phyloP scores from a whole-genome alignment of 1,284 basidiomycete genomes.

The Psilocybe mexicana region DNA sequence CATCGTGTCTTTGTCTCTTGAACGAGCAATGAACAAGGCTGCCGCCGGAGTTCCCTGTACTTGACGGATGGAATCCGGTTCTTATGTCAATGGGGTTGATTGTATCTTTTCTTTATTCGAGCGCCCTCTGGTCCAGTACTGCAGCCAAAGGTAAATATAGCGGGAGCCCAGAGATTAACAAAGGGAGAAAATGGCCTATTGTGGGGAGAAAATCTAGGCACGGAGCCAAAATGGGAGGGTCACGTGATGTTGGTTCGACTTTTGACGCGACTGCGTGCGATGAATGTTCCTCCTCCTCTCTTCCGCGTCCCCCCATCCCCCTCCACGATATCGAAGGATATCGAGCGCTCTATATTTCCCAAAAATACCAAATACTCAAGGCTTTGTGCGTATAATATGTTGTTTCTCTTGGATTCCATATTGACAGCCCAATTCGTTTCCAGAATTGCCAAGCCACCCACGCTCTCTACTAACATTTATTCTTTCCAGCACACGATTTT shows the following conservation, averaged over 20 bases:
- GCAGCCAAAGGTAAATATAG: background rate
- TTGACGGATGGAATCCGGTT: too few relatives aligned
- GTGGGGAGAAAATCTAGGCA: background rate
- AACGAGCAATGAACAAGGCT: too few relatives aligned
- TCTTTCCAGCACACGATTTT: conserved; percentile 24
- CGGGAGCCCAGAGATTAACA: background rate
- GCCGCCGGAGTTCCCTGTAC: too few relatives aligned
- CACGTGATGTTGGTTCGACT: conserved; percentile 22
- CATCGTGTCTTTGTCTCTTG: too few relatives aligned
- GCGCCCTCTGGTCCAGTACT: background rate
- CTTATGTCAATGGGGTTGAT: background rate
- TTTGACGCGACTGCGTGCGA: conserved; percentile 11
- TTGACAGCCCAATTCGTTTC: background rate
- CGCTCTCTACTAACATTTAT: conserved; percentile 41
- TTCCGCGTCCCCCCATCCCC: conserved; percentile 12
- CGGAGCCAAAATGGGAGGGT: conserved; percentile 6
- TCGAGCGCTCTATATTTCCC: conserved; percentile 2
- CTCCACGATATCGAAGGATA: conserved; percentile 13
- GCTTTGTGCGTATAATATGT: conserved; percentile 3
- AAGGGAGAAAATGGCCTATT: background rate
- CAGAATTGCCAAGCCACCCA: conserved; percentile 29
- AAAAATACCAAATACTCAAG: conserved; percentile 2
- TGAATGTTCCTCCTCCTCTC: conserved; percentile 12
- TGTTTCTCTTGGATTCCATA: background rate
- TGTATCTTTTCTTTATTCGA: background rate